Conservation (phyloP, 768 basidiomycete species). For the Boletus huronensis region DNA sequence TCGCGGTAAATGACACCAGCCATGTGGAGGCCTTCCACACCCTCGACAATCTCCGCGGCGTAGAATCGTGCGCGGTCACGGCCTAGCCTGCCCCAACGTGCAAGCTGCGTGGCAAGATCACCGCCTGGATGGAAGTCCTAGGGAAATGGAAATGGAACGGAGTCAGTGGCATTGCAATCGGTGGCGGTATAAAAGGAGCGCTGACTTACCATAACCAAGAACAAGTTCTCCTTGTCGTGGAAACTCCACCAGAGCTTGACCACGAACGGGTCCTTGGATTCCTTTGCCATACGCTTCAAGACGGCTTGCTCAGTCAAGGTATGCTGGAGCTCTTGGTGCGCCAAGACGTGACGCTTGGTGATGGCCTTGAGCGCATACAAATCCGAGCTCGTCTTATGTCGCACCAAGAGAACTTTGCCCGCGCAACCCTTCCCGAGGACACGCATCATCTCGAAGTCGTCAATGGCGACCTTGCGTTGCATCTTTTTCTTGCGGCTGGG, state of each 20-base stretch:
- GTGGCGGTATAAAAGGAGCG: conserved; percentile 14
- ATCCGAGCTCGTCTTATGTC: conserved; percentile 65
- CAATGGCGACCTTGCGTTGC: conserved; percentile 69
- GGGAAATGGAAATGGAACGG: conserved; percentile 12
- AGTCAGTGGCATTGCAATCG: conserved; percentile 8
- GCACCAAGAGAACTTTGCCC: conserved; percentile 91
- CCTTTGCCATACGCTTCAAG: conserved; percentile 88
- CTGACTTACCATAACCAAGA: conserved; percentile 81
- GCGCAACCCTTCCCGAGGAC: conserved; percentile 97
- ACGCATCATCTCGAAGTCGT: conserved; percentile 97
- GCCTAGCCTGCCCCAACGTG: conserved; percentile 91
- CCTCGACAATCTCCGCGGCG: conserved; percentile 95
- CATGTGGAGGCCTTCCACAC: conserved; percentile 89
- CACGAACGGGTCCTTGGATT: conserved; percentile 87
- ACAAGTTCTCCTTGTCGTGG: conserved; percentile 96
- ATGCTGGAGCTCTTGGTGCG: conserved; percentile 94
- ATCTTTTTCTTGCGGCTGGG: conserved; percentile 51
- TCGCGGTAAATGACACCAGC: conserved; percentile 97
- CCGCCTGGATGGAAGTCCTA: conserved; percentile 95
- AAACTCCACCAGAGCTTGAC: conserved; percentile 97
- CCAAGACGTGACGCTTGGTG: conserved; percentile 94
- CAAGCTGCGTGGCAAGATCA: conserved; percentile 95
- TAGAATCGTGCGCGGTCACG: conserved; percentile 95
- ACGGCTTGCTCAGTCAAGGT: conserved; percentile 97
- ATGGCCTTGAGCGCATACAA: conserved; percentile 96